Conservation (phyloP, 306 rosid genomes). For the Pyrus betulifolia region DNA sequence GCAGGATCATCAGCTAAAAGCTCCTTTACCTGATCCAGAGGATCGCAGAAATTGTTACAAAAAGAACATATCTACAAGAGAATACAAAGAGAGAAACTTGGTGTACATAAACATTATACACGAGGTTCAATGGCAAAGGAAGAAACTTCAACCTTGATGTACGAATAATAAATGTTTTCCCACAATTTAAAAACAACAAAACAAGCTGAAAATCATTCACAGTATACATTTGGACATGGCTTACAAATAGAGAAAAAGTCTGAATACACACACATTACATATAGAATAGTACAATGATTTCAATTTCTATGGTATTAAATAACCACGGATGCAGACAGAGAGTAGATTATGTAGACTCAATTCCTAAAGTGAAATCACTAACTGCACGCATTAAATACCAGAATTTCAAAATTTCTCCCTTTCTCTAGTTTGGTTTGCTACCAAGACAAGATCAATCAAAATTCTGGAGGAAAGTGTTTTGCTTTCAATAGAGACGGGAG, state of each 20-base stretch:
- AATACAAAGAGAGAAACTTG: background rate
- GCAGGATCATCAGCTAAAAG: constrained; percentile 63
- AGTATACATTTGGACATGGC: background rate
- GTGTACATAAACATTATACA: background rate
- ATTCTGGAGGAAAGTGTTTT: background rate
- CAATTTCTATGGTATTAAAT: background rate
- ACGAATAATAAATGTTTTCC: background rate
- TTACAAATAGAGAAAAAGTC: background rate
- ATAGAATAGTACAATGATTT: background rate
- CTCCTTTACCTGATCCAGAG: constrained; percentile 56
- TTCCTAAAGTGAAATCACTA: background rate
- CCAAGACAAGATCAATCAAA: background rate
- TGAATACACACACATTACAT: background rate
- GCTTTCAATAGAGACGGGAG: background rate
- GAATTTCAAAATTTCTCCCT: background rate
- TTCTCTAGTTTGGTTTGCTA: background rate
- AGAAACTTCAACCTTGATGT: background rate
- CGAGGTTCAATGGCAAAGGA: background rate
- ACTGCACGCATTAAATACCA: background rate
- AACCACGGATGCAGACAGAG: background rate
- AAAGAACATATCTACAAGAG: background rate
- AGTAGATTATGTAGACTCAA: background rate
- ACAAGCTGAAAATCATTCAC: background rate
- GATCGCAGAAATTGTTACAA: background rate
- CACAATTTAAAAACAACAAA: background rate